These are phyloP conservation scores for Spathaspora girioi DNA, from an alignment of 805 yeast genomes.

Conservation along the genomic window DNA sequence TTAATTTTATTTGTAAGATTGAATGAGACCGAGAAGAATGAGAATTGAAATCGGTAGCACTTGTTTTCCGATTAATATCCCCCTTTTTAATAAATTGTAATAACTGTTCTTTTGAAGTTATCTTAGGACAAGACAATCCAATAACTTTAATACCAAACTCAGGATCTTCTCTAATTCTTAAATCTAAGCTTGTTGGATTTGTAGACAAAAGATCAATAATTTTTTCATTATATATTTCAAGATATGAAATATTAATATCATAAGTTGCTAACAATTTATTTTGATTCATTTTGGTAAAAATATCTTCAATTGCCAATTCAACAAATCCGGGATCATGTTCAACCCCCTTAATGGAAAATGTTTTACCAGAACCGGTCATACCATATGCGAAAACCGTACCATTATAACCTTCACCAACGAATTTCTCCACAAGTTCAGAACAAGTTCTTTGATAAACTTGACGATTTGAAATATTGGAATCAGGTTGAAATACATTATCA, in stretches of 20 bases:
- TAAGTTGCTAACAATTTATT: conserved; percentile 21
- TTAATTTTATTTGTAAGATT: conserved; percentile 65
- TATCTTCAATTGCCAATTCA: conserved; percentile 57
- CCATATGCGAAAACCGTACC: conserved; percentile 93
- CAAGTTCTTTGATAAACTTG: conserved; percentile 59
- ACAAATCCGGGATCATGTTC: conserved; percentile 65
- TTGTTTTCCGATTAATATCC: conserved; percentile 70
- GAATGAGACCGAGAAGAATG: conserved; percentile 92
- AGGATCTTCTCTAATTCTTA: conserved; percentile 76
- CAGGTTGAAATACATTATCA: conserved; percentile 73
- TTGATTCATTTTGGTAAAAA: conserved; percentile 47
- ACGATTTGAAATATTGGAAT: conserved; percentile 40
- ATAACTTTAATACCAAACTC: conserved; percentile 67
- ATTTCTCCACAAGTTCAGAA: conserved; percentile 48
- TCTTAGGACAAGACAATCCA: conserved; percentile 66
- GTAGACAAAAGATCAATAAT: conserved; percentile 67
- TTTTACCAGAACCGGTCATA: conserved; percentile 92
- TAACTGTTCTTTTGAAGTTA: conserved; percentile 56
- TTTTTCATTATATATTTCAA: conserved; percentile 86
- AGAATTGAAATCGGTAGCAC: conserved; percentile 85
- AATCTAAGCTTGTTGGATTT: conserved; percentile 34
- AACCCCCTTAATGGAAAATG: conserved; percentile 80
- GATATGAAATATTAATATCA: conserved; percentile 61
- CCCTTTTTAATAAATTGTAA: conserved; percentile 61
- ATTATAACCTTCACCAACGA: conserved; percentile 68